Conservation (phyloP, 257 asterid genomes). For the Cynanchum wilfordii region DNA sequence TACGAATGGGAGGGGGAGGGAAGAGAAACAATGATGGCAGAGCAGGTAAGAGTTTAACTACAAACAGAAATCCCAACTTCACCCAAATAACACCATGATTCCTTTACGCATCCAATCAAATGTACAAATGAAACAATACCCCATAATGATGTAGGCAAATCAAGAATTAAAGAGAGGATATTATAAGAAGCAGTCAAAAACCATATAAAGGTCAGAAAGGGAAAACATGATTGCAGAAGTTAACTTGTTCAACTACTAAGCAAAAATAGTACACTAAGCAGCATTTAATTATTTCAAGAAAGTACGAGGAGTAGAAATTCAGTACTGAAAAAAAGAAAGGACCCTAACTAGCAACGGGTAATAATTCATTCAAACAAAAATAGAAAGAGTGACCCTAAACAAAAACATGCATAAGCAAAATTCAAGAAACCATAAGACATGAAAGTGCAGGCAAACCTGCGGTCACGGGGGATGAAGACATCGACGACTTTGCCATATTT, state of each 20-base stretch:
- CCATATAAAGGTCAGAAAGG: background rate
- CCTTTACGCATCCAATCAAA: background rate
- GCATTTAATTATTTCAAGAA: background rate
- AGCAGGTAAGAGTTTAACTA: too few species aligned
- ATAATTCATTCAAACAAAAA: background rate
- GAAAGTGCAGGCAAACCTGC: conserved; percentile 22
- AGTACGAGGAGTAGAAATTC: background rate
- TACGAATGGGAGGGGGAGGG: background rate
- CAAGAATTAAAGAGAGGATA: background rate
- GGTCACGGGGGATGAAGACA: conserved; percentile 47
- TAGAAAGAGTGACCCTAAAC: background rate
- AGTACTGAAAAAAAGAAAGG: background rate
- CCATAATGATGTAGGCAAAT: background rate
- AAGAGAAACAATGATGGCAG: too few species aligned
- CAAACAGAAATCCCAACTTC: too few species aligned
- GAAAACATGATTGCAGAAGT: background rate
- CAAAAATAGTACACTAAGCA: background rate
- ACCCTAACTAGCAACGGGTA: background rate
- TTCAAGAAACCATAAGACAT: background rate
- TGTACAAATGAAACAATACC: background rate
- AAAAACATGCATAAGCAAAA: background rate
- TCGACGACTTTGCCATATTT: conserved; percentile 48
- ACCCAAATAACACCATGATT: background rate
- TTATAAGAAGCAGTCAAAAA: background rate
- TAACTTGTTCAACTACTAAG: background rate